Evolutionary conservation across 768 basidiomycete genomes (phyloP), one percentile per base, ranked within the genome.

Genomic region (Mycena vulgaris): DNA sequence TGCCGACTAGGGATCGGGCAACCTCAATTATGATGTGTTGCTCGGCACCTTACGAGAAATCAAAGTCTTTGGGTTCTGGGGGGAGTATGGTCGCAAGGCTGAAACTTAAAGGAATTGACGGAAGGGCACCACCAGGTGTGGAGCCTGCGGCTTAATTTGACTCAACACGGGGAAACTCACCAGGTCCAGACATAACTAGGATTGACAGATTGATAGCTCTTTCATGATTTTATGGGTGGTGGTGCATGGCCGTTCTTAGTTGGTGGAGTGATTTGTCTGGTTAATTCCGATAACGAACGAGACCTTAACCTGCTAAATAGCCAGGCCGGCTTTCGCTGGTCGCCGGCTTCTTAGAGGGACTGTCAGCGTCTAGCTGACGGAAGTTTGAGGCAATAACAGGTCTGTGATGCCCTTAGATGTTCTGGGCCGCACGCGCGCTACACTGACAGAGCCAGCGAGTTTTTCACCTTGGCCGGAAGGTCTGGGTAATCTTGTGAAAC

Each of bases 241-340:
- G 90, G 91, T 92, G 90, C 90, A 92, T 92, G 91, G 91, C 90
- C 89, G 88, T 92, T 92, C 90, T 92, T 92, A 92, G 91, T 92
- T 92, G 88, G 89, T 85, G 92, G 91, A 93, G 92, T 93, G 93
- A 94, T 93, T 94, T 94, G 93, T 94, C 93, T 93, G 93, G 92
- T 93, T 94, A 93, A 94, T 93, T 93, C 91, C 89, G 92, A 94
- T 93, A 93, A 93, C 89, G 90, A 93, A 92, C 88, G 92, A 94
- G 92, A 94, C 93, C 91, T 92, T 92, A 90, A 91, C 91, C 90
- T 93, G 92, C 92, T 93, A 92, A 93, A 93, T 94, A 93, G 92
- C 86, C 91, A 85, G 89, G 88, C 87, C 81, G 88, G 86, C 90
- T 89, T 88, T 86, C 74, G 91, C 88, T 90, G 89, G 89, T 87